A percentile compares a stretch with the other conserved stretches of the same genome.
phyloP scores from a whole-genome alignment of 208 protist species.

The Perkinsela sp. region DNA sequence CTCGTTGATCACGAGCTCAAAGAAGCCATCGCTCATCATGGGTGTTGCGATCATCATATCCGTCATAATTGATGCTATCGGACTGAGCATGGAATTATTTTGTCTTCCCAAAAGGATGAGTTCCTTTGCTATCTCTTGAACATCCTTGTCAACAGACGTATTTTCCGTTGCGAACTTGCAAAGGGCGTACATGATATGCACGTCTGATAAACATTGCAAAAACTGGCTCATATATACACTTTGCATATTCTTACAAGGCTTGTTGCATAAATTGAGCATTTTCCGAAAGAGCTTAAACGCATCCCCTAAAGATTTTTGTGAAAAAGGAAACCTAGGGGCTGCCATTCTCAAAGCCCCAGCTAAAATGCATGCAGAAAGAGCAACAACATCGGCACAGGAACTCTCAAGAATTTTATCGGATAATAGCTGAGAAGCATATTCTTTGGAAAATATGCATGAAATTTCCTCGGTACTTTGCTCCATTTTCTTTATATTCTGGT shows the following conservation, averaged over 20 bases:
- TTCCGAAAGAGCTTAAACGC: background rate
- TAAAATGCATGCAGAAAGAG: background rate
- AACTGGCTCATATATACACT: background rate
- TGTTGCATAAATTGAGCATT: background rate
- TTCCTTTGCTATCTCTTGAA: background rate
- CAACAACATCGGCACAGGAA: background rate
- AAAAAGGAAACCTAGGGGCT: background rate
- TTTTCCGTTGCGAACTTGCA: background rate
- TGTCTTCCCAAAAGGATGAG: background rate
- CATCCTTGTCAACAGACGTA: background rate
- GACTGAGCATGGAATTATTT: background rate
- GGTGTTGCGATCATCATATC: background rate
- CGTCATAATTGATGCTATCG: background rate
- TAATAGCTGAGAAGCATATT: background rate
- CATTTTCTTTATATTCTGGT: background rate
- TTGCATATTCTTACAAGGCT: background rate
- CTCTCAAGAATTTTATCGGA: background rate
- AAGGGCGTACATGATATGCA: background rate
- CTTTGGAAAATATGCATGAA: background rate
- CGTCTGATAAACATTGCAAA: background rate
- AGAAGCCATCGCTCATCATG: background rate
- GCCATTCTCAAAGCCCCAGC: background rate
- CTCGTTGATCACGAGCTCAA: background rate
- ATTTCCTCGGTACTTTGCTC: background rate
- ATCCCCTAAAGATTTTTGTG: background rate